Evolutionary conservation across 2,329 filamentous ascomycete species (phyloP), one percentile per base, ranked within the genome.

Genomic region (Clonostachys solani): DNA sequence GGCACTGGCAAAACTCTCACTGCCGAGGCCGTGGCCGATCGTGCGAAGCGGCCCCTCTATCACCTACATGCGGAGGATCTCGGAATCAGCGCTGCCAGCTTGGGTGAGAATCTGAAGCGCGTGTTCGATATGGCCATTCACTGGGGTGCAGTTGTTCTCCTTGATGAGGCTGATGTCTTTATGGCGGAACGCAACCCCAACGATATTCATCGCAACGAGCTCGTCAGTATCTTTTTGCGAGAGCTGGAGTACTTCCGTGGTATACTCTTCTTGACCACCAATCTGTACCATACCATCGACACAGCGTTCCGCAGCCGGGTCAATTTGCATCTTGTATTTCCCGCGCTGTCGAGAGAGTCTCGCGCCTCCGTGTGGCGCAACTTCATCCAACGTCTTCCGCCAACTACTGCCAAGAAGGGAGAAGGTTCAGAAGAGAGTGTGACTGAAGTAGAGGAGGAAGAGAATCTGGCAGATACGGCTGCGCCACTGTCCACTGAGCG

Each of bases 1-100:
- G 73, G 73, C 5, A 73, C 70, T 0, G 73, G 73, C 19, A 77
- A 74, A 57, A 74, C 71, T 0, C 59, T 73, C 12, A 72, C 69
- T 13, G 70, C 68, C 12, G 71, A 72, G 48, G 65, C 67, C 12
- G 63, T 73, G 8, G 70, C 71, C 3, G 71, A 74, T 50, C 62
- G 60, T 16, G 63, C 65, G 1, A 64, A 66, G 43, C 65, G 67
- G 0, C 75, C 74, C 2, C 65, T 79, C 1, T 72, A 75, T 43
- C 63, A 64, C 46, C 57, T 77, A 4, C 68, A 70, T 40, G 70
- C 69, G 29, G 73, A 73, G 38, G 74, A 78, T 49, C 61, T 80
- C 12, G 75, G 75, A 17, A 67, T 66, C 40, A 64, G 65, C 33
- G 63, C 74, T 1, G 61, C 62, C 3, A 54, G 60, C 5, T 61